Conservation (phyloP, 2,329 filamentous ascomycete genomes). For the Apiospora sp. region DNA sequence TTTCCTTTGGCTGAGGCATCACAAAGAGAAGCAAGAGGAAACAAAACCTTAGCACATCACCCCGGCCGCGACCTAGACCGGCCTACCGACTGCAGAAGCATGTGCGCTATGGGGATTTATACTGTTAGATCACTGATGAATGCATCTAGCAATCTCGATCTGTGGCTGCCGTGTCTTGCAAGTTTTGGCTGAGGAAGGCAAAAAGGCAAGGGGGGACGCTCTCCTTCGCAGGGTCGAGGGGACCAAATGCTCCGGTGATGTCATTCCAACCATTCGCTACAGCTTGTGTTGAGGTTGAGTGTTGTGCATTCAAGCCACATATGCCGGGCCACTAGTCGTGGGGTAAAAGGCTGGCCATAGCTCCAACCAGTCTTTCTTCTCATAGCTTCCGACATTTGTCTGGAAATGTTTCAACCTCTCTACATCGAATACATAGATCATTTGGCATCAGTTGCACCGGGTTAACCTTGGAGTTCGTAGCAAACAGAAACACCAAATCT, state of each 20-base stretch:
- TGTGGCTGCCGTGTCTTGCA: slow-evolving; percentile 13
- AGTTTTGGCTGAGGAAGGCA: background rate
- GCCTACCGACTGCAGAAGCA: background rate
- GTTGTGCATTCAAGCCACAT: background rate
- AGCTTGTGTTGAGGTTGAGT: background rate
- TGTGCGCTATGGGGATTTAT: background rate
- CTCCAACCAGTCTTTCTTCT: background rate
- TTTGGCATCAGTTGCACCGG: background rate
- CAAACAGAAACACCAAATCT: background rate
- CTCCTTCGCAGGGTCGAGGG: background rate
- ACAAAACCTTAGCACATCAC: slow-evolving; percentile 3
- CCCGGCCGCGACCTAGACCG: background rate
- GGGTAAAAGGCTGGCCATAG: slow-evolving; percentile 3
- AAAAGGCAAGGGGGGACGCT: background rate
- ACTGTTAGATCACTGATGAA: background rate
- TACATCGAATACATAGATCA: background rate
- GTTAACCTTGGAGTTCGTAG: background rate
- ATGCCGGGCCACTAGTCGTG: slow-evolving; percentile 9
- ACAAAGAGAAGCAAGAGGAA: slow-evolving; percentile 3
- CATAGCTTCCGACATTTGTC: background rate
- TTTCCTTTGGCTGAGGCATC: background rate
- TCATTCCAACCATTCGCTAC: background rate
- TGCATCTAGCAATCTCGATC: slow-evolving; percentile 23
- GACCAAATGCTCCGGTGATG: slow-evolving; percentile 25
- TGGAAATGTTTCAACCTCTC: background rate